Conservation (phyloP, 148 eudicot genomes). For the Fallopia convolvulus region DNA sequence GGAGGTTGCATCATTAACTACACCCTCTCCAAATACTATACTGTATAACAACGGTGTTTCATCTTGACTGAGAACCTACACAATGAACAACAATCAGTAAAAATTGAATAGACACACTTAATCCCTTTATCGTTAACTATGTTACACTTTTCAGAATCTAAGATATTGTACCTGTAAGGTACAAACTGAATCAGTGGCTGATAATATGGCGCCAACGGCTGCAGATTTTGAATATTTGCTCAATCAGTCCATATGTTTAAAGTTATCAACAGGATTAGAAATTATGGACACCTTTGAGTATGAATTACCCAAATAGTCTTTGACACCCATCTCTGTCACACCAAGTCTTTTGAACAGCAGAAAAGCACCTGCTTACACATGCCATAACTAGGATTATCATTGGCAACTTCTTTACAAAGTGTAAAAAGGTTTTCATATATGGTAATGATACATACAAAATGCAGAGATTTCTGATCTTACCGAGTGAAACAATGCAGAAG, state of each 20-base stretch:
- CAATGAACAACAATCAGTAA: not conserved
- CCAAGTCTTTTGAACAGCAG: conserved; percentile 29
- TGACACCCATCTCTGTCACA: conserved; percentile 19
- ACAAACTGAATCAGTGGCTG: conserved; percentile 31
- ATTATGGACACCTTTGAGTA: not conserved
- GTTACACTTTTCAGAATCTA: not conserved
- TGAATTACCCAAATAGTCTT: conserved; percentile 38
- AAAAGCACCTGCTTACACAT: conserved; percentile 23
- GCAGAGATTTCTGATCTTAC: conserved; percentile 25
- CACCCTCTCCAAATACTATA: conserved; percentile 84
- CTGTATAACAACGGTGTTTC: conserved; percentile 90
- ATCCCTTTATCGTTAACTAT: not conserved
- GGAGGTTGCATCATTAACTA: conserved; percentile 95
- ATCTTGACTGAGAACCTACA: conserved; percentile 84
- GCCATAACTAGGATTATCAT: not conserved
- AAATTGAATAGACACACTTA: not conserved
- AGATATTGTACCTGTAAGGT: conserved; percentile 21
- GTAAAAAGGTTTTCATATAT: not conserved
- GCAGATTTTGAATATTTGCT: not conserved
- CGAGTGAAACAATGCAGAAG: conserved; percentile 69
- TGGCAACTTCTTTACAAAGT: not conserved
- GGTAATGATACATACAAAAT: not conserved
- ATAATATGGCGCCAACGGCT: conserved; percentile 27
- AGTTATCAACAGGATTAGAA: not conserved
- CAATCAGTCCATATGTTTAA: not conserved